Conservation (phyloP, 106 monocot genomes). For the Allium fistulosum region DNA sequence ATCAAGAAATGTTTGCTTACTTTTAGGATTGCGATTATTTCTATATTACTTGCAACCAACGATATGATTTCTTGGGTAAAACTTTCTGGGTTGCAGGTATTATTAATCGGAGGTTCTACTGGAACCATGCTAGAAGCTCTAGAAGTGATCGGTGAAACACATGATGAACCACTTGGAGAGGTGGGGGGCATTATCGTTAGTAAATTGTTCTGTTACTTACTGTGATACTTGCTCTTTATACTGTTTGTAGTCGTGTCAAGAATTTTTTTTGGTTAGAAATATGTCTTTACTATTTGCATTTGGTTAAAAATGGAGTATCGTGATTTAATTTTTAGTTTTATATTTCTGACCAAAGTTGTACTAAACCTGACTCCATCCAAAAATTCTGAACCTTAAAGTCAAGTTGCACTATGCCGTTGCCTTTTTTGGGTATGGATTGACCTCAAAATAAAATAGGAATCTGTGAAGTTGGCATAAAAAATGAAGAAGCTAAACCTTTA, state of each 20-base stretch:
- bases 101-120: conserved; percentile 95
- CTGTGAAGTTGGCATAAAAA: too few species aligned
- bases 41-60: background rate
- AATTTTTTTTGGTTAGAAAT: background rate
- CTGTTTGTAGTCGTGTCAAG: background rate
- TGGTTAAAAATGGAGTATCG: background rate
- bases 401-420: too few species aligned
- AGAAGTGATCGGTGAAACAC: conserved; percentile 81
- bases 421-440: too few species aligned
- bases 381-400: too few species aligned
- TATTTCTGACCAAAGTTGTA: background rate
- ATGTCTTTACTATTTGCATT: background rate
- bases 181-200: conserved; percentile 18
- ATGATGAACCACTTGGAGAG: conserved; percentile 33
- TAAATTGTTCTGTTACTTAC: background rate
- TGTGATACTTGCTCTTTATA: background rate
- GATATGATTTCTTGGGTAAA: background rate
- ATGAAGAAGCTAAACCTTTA: too few species aligned
- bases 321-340: background rate
- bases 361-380: background rate
- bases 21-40: background rate
- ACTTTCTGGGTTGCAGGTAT: conserved; percentile 34
- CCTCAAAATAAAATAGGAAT: too few species aligned
- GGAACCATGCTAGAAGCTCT: conserved; percentile 92
- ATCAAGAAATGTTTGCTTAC: background rate